Evolutionary conservation across 2,329 filamentous ascomycete genomes (phyloP).

Genomic region (Didymella segeticola): DNA sequence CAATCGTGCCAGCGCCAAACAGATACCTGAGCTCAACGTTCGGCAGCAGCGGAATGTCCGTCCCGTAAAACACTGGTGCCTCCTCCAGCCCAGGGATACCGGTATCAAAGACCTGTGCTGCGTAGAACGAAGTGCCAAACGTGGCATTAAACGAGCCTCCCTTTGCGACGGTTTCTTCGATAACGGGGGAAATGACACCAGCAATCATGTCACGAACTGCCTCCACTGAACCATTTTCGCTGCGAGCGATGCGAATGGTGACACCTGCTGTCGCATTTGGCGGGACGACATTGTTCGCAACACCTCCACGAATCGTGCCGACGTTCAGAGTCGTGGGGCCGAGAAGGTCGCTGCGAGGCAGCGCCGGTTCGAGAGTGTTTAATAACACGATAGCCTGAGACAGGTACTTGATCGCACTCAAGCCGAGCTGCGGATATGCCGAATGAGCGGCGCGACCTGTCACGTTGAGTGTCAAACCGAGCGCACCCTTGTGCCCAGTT

Average conservation of each 20-base stretch:
- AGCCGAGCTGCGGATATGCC: slow-evolving; percentile 87
- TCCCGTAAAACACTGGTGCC: slow-evolving; percentile 34
- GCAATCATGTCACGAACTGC: slow-evolving; percentile 26
- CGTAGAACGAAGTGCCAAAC: slow-evolving; percentile 16
- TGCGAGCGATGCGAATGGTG: slow-evolving; percentile 55
- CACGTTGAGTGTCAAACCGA: slow-evolving; percentile 70
- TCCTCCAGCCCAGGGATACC: slow-evolving; percentile 31
- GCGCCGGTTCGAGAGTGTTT: slow-evolving; percentile 51
- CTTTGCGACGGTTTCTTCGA: slow-evolving; percentile 19
- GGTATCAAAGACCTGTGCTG: slow-evolving; percentile 29
- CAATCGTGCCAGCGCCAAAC: slow-evolving; percentile 30
- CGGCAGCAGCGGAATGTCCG: slow-evolving; percentile 32
- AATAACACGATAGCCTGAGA: slow-evolving; percentile 72
- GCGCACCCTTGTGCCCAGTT: slow-evolving; percentile 85
- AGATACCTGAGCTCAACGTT: slow-evolving; percentile 33
- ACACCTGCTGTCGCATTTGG: slow-evolving; percentile 72
- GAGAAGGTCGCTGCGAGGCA: slow-evolving; percentile 52
- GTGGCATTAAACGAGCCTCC: slow-evolving; percentile 25
- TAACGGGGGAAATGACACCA: slow-evolving; percentile 25
- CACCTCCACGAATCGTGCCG: slow-evolving; percentile 77
- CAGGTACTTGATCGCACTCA: slow-evolving; percentile 81
- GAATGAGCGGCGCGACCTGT: slow-evolving; percentile 81
- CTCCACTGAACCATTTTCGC: slow-evolving; percentile 26
- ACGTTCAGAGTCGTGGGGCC: slow-evolving; percentile 79
- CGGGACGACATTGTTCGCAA: slow-evolving; percentile 85